Conservation (phyloP, 2,329 filamentous ascomycete genomes). For the Gremmenia infestans region DNA sequence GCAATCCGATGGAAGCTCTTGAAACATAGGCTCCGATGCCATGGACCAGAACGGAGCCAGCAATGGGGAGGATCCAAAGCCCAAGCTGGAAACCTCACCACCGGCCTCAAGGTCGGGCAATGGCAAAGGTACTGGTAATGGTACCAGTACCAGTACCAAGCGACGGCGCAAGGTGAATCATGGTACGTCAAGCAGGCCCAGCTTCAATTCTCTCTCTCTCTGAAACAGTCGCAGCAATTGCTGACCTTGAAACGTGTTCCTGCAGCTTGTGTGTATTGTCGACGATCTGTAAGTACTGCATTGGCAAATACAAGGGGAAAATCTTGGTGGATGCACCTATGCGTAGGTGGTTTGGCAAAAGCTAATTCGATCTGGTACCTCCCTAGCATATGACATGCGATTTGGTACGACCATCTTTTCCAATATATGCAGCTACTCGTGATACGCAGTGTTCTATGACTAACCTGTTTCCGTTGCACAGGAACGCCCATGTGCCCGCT, state of each 20-base stretch:
- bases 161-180: conserved; percentile 88
- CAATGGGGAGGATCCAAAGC: conserved; percentile 31
- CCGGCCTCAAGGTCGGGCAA: conserved; percentile 24
- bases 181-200: conserved; percentile 51
- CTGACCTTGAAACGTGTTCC: conserved; percentile 36
- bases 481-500: conserved; percentile 95
- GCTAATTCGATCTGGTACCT: conserved; percentile 32
- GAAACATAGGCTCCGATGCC: conserved; percentile 30
- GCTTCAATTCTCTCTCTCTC: conserved; percentile 18
- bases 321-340: conserved; percentile 27
- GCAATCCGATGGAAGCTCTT: conserved; percentile 31
- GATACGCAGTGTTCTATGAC: conserved; percentile 29
- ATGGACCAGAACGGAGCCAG: conserved; percentile 33
- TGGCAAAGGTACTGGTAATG: too few species aligned
- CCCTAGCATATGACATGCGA: conserved; percentile 86
- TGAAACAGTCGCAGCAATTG: conserved; percentile 29
- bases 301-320: conserved; percentile 26
- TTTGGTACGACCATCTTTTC: conserved; percentile 56
- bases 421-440: conserved; percentile 27
- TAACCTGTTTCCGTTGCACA: conserved; percentile 38
- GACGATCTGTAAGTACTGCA: conserved; percentile 73
- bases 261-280: conserved; percentile 83
- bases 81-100: conserved; percentile 25
- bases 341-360: conserved; percentile 30
- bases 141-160: conserved; percentile 56